A percentile compares a stretch with the other conserved stretches of the same genome.
These are phyloP conservation scores for Acer saccharum DNA, from an alignment of 345 rosid species.

Conservation along the genomic window DNA sequence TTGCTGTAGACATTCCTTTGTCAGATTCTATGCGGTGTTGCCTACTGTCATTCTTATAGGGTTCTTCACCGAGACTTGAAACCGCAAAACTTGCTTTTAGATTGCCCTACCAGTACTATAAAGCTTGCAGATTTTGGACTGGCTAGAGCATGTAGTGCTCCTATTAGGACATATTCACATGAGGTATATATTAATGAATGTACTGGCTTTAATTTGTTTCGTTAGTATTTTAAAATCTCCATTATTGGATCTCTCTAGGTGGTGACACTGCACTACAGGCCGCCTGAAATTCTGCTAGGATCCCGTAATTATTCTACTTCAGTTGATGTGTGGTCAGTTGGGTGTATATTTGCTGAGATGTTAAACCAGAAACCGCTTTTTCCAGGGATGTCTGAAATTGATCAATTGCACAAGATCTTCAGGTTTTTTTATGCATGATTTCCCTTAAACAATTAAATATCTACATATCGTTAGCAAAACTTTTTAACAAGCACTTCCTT, in stretches of 20 bases:
- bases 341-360: slow-evolving; percentile 27
- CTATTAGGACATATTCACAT: slow-evolving; percentile 94
- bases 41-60: slow-evolving; percentile 95
- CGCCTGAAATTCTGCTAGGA: slow-evolving; percentile 22
- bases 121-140: slow-evolving; percentile 99
- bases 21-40: slow-evolving; percentile 94
- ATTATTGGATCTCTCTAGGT: not conserved
- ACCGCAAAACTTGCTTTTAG: slow-evolving; percentile 93
- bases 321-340: slow-evolving; percentile 22
- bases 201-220: not conserved
- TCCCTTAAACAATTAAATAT: too few species aligned
- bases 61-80: slow-evolving; percentile 97
- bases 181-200: slow-evolving; percentile 51
- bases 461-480: too few species aligned
- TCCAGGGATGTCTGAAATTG: not conserved
- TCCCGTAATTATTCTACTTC: not conserved
- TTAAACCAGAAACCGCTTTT: slow-evolving; percentile 2
- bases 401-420: not conserved
- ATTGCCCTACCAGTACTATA: slow-evolving; percentile 77
- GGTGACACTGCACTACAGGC: not conserved
- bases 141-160: slow-evolving; percentile 92
- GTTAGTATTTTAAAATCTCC: too few species aligned
- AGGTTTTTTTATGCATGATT: not conserved
- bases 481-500: not conserved
- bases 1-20: slow-evolving; percentile 73